Evolutionary conservation across 139 green algal species (phyloP), one percentile per base, ranked within the genome.

Genomic region (Mychonastes homosphaera): DNA sequence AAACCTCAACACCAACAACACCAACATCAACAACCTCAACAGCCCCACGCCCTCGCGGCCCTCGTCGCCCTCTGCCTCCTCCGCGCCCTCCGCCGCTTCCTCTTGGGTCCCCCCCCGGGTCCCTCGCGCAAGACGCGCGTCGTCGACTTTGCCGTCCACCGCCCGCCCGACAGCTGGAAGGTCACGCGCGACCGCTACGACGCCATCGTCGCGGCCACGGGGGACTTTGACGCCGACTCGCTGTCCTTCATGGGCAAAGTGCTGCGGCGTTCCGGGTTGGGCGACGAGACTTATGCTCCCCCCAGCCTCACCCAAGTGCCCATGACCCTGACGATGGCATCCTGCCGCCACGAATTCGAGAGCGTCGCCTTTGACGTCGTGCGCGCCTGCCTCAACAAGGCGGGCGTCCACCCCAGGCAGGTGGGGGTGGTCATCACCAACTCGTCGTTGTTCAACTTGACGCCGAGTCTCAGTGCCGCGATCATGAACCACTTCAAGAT

Each of bases 361-460:
- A 39, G 77, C 48, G 89, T 95, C 6, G 80, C 92, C 43, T 90
- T 80, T 58, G 65, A 32, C 27, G 79, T 67, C 24, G 76, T 95
- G 10, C 64, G 77, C 27, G 72, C 88, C 46, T 62, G 79, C 52
- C 74, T 95, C 16, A 55, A 76, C 39, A 74, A 78, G 34, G 78
- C 63, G 0, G 55, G 73, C 43, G 40, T 71, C 18, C 52, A 64
- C 39, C 52, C 54, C 50, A 54, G 55, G 62, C 60, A 65, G 45
- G 46, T 55, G 34, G 0, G 58, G 16, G 87, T 97, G 51, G 67
- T 97, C 30, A 76, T 97, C 33, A 79, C 96, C 21, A 97, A 97
- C 80, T 97, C 87, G 82, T 83, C 61, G 30, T 73, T 98, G 39
- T 98, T 98, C 81, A 94, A 92, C 78, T 90, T 91, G 23, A 98